Percentiles rank a stretch among this genome's conserved stretches.
Evolutionary conservation across 1,284 basidiomycete species (phyloP).

Genomic region (Gymnopus androsaceus): DNA sequence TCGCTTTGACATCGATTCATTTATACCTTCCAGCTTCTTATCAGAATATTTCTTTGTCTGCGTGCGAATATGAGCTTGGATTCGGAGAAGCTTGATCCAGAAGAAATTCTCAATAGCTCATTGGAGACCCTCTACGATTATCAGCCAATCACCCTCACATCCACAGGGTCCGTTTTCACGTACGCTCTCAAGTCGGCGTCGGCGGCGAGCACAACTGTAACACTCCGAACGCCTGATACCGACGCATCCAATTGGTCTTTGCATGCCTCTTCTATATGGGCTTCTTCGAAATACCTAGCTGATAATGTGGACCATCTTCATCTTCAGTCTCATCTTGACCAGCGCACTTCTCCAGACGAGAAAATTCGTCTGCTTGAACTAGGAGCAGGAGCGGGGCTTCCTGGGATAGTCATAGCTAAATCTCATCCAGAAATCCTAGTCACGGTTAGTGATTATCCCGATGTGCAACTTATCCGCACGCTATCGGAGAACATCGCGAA

Average conservation of each 20-base stretch:
- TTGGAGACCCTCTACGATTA: slow-evolving; percentile 63
- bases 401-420: slow-evolving; percentile 65
- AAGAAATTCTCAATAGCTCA: slow-evolving; percentile 66
- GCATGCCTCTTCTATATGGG: slow-evolving; percentile 76
- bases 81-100: slow-evolving; percentile 67
- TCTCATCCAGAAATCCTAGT: slow-evolving; percentile 43
- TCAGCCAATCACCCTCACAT: slow-evolving; percentile 58
- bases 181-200: slow-evolving; percentile 33
- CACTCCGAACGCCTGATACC: slow-evolving; percentile 62
- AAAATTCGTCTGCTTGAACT: slow-evolving; percentile 61
- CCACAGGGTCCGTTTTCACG: slow-evolving; percentile 49
- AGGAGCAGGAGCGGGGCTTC: slow-evolving; percentile 72
- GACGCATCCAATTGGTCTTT: slow-evolving; percentile 67
- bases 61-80: slow-evolving; percentile 25
- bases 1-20: not conserved
- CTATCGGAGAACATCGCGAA: slow-evolving; percentile 56
- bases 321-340: slow-evolving; percentile 13
- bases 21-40: no score
- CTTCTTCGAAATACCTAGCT: slow-evolving; percentile 62
- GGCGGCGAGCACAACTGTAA: slow-evolving; percentile 28
- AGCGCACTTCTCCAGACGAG: slow-evolving; percentile 17
- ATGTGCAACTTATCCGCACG: slow-evolving; percentile 58
- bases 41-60: no score
- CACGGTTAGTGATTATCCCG: slow-evolving; percentile 70
- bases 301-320: slow-evolving; percentile 55